These are phyloP conservation scores for Trametes polyzona DNA, from an alignment of 1,284 basidiomycete species.

Conservation along the genomic window DNA sequence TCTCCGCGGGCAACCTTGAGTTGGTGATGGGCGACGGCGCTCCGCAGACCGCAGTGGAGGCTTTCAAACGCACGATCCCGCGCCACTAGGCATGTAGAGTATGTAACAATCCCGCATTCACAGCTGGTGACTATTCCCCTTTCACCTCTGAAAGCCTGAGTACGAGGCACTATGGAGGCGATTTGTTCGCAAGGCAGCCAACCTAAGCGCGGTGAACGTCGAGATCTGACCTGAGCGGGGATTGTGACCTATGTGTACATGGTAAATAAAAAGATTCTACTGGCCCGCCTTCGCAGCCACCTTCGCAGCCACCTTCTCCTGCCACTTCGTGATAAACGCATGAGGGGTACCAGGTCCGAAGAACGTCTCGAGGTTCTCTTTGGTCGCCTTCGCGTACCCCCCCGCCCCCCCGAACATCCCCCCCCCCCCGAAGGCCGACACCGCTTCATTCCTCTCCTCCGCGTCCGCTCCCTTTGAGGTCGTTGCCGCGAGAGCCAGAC, in stretches of 20 bases:
- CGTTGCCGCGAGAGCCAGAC: background rate
- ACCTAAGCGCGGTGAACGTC: no score
- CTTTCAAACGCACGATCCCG: background rate
- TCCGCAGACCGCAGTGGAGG: background rate
- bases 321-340: background rate
- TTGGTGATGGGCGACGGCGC: background rate
- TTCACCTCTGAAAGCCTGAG: no score
- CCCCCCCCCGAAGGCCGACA: background rate
- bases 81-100: background rate
- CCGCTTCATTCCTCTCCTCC: background rate
- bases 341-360: background rate
- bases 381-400: background rate
- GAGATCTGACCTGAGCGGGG: no score
- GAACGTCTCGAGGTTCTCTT: background rate
- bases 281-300: no score
- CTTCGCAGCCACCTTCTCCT: background rate
- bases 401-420: background rate
- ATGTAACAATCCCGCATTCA: no score
- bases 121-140: no score
- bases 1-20: conserved; percentile 5
- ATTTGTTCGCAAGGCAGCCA: no score
- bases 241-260: no score
- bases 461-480: background rate
- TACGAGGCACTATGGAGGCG: no score
- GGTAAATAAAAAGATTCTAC: no score